Percentiles rank a stretch among this genome's conserved stretches.
phyloP scores from a whole-genome alignment of 805 yeast species.

The Lipomyces sp. region DNA sequence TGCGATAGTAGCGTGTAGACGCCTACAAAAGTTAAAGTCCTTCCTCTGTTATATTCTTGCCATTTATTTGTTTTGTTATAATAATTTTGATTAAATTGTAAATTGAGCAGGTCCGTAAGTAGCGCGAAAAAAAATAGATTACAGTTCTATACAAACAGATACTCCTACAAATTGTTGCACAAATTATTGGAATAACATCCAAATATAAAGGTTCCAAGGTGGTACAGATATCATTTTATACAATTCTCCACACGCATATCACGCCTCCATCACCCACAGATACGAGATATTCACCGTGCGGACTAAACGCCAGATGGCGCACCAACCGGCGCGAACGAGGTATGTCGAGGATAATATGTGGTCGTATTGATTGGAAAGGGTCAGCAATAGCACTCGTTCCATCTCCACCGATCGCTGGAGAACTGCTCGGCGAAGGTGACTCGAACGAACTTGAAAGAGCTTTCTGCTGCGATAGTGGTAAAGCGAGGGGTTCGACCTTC shows the following conservation, averaged over 20 bases:
- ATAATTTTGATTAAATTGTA: not conserved
- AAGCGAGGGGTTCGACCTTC: not conserved
- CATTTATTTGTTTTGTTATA: not conserved
- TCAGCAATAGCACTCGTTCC: conserved; percentile 30
- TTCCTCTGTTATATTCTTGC: not conserved
- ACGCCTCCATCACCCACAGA: conserved; percentile 36
- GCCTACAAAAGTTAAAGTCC: not conserved
- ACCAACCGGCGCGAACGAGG: conserved; percentile 24
- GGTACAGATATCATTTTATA: not conserved
- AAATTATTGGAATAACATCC: not conserved
- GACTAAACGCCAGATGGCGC: conserved; percentile 33
- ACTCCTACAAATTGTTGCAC: not conserved
- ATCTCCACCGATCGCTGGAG: conserved; percentile 2
- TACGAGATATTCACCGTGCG: conserved; percentile 28
- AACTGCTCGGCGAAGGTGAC: not conserved
- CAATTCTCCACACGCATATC: conserved; percentile 26
- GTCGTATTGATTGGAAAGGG: conserved; percentile 23
- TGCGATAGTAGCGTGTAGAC: not conserved
- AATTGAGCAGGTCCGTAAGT: not conserved
- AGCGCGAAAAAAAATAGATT: not conserved
- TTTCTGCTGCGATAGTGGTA: not conserved
- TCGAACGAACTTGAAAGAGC: not conserved
- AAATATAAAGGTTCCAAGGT: not conserved
- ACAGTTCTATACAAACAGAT: not conserved
- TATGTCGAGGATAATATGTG: conserved; percentile 22